Evolutionary conservation across 2,329 filamentous ascomycete species (phyloP).

Genomic region (Pleomassaria siparia): DNA sequence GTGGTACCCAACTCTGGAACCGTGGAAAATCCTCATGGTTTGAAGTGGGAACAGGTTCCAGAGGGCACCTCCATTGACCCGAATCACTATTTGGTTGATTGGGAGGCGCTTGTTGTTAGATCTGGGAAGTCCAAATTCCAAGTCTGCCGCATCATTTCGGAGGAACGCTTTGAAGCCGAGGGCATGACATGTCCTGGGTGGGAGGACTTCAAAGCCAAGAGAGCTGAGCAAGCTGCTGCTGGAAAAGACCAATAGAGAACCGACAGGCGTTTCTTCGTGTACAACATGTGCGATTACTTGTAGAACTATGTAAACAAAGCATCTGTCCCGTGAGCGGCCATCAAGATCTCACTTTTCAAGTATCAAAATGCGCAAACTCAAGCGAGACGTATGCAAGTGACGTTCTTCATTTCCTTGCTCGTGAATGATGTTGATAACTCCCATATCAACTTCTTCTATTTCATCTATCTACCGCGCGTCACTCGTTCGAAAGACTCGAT

Average conservation of each 20-base stretch:
- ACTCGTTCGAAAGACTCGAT: neutral
- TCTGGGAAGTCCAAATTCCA: slow-evolving; percentile 64
- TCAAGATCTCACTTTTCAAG: too few relatives aligned
- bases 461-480: neutral
- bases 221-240: slow-evolving; percentile 4
- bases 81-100: slow-evolving; percentile 61
- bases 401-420: too few relatives aligned
- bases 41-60: slow-evolving; percentile 63
- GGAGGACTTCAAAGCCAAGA: slow-evolving; percentile 37
- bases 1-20: slow-evolving; percentile 47
- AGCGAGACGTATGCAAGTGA: too few relatives aligned
- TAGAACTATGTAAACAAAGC: slow-evolving; percentile 8
- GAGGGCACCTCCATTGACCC: slow-evolving; percentile 63
- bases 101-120: slow-evolving; percentile 56
- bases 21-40: slow-evolving; percentile 42
- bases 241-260: neutral
- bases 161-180: slow-evolving; percentile 53
- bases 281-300: slow-evolving; percentile 10
- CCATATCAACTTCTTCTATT: neutral
- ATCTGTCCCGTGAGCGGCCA: too few relatives aligned
- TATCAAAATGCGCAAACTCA: too few relatives aligned
- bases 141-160: slow-evolving; percentile 57
- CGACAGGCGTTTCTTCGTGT: neutral
- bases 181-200: slow-evolving; percentile 55
- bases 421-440: too few relatives aligned